Conservation (phyloP, 805 yeast species). For the Yamadazyma kitorensis region DNA sequence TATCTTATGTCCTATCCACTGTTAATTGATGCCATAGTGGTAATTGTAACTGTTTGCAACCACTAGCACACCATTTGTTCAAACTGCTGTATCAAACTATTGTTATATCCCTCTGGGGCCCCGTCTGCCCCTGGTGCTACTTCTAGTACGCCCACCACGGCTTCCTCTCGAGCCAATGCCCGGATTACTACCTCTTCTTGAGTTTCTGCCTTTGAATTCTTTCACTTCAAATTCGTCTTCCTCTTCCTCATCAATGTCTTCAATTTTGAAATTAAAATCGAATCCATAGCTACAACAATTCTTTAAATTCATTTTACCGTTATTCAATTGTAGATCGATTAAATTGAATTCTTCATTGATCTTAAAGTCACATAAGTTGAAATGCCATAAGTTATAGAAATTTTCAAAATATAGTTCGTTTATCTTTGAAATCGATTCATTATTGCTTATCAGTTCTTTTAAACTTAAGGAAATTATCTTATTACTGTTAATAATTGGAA, state of each 20-base stretch:
- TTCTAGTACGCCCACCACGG: constrained; percentile 15
- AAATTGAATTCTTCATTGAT: constrained; percentile 17
- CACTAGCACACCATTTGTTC: no score
- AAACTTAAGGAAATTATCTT: constrained; percentile 43
- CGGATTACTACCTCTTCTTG: constrained; percentile 16
- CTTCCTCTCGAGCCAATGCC: no score
- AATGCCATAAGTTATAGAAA: constrained; percentile 75
- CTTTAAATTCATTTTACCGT: constrained; percentile 49
- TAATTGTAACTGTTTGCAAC: no score
- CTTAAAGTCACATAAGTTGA: constrained; percentile 59
- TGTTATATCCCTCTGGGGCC: constrained; percentile 11
- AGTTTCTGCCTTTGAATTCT: constrained; percentile 14
- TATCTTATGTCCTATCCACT: no score
- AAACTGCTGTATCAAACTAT: no score
- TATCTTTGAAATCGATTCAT: constrained; percentile 25
- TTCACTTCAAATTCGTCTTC: constrained; percentile 11
- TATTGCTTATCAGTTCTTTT: constrained; percentile 20
- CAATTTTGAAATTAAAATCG: constrained; percentile 50
- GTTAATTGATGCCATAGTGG: no score
- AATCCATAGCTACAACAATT: constrained; percentile 58
- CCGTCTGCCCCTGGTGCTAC: constrained; percentile 9
- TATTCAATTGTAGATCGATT: constrained; percentile 45
- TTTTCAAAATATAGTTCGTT: constrained; percentile 63
- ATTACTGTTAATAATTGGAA: constrained; percentile 45
- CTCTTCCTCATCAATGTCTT: constrained; percentile 12